Percentiles rank a stretch among this genome's conserved stretches.
These are phyloP conservation scores for Botryosphaeria dothidea DNA, from an alignment of 2,329 filamentous ascomycete species.

Conservation along the genomic window DNA sequence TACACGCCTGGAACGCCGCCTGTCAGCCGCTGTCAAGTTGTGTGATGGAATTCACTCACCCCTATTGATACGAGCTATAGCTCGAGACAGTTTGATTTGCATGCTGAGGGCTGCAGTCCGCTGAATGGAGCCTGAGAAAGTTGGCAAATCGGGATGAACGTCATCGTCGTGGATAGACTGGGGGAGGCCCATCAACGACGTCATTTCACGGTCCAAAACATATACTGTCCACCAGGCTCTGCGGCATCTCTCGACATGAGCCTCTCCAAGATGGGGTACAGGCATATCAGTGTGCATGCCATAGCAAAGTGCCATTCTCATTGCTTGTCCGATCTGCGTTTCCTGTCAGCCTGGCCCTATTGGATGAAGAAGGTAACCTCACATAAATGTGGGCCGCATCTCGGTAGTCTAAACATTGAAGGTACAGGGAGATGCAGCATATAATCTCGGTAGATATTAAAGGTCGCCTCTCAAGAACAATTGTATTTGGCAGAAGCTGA, in stretches of 20 bases:
- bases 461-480: conserved; percentile 37
- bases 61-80: conserved; percentile 47
- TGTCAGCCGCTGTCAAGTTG: background rate
- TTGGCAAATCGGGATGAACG: conserved; percentile 49
- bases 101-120: conserved; percentile 44
- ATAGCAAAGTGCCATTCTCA: conserved; percentile 51
- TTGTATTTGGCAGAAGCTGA: conserved; percentile 29
- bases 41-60: conserved; percentile 34
- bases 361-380: conserved; percentile 21
- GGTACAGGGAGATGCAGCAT: conserved; percentile 54
- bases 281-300: conserved; percentile 58
- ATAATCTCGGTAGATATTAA: conserved; percentile 52
- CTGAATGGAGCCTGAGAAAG: conserved; percentile 42
- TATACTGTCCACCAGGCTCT: conserved; percentile 59
- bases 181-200: conserved; percentile 55
- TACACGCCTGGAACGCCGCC: conserved; percentile 40
- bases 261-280: conserved; percentile 41
- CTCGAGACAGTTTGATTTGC: conserved; percentile 49
- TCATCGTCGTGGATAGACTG: conserved; percentile 54
- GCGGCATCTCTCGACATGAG: conserved; percentile 48
- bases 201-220: conserved; percentile 56
- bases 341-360: background rate
- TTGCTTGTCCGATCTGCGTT: conserved; percentile 51
- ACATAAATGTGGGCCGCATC: conserved; percentile 50
- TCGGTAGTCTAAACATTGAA: conserved; percentile 54